Conservation (phyloP, 495 filamentous ascomycete species). For the Penicillium waksmanii region DNA sequence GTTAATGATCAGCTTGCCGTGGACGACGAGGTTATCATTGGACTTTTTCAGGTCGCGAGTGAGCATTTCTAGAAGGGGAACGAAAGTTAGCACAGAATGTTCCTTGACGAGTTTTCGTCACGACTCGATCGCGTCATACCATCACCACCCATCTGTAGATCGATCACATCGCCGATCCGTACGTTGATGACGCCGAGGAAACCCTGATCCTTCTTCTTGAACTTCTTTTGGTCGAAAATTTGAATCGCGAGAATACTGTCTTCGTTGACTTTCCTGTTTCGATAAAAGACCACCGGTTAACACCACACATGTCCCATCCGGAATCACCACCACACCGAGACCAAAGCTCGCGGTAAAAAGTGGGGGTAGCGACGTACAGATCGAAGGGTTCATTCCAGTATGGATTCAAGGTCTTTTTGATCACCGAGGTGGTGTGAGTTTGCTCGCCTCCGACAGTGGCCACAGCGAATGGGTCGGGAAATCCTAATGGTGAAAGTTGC, state of each 20-base stretch:
- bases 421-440: slow-evolving; percentile 91
- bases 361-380: slow-evolving; percentile 62
- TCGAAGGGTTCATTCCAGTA: slow-evolving; percentile 99
- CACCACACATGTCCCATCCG: neutral
- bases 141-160: slow-evolving; percentile 85
- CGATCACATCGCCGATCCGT: slow-evolving; percentile 89
- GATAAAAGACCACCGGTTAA: slow-evolving; percentile 8
- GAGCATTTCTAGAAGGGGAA: slow-evolving; percentile 73
- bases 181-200: slow-evolving; percentile 98
- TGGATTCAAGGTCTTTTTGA: slow-evolving; percentile 95
- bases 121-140: slow-evolving; percentile 59
- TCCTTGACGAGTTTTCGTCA: neutral
- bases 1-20: slow-evolving; percentile 96
- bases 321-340: slow-evolving; percentile 20
- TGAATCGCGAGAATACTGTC: slow-evolving; percentile 97
- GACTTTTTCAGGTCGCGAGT: slow-evolving; percentile 98
- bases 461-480: slow-evolving; percentile 97
- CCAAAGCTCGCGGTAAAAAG: slow-evolving; percentile 19
- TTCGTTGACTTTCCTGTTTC: slow-evolving; percentile 76
- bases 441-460: slow-evolving; percentile 96
- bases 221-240: slow-evolving; percentile 99
- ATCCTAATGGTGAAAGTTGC: slow-evolving; percentile 60
- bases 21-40: slow-evolving; percentile 95
- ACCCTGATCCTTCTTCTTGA: slow-evolving; percentile 99
- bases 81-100: slow-evolving; percentile 19